Evolutionary conservation across 1,284 basidiomycete genomes (phyloP), one percentile per base, ranked within the genome.

Genomic region (Ganoderma meredithae): DNA sequence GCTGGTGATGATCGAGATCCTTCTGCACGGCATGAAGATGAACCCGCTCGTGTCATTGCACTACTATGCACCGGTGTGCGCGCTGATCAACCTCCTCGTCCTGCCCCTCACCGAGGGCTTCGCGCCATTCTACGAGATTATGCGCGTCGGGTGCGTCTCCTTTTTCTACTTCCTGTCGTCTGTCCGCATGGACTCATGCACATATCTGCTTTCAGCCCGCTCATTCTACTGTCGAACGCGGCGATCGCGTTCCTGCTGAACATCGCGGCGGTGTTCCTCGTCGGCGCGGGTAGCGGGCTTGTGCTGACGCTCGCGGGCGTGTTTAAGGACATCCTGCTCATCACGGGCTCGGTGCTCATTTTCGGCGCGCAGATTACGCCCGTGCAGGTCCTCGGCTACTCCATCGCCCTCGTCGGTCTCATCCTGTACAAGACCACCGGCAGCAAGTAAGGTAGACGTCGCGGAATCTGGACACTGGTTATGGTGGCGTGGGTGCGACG

Each of bases 31-130:
- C 61, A 85, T 98, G 80, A 97, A 98, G 85, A 95, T 98, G 96
- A 95, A 98, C 81, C 97, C 97, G 3, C 88, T 98, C 39, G 95
- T 97, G 33, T 98, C 95, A 41, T 84, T 99, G 66, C 95, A 98
- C 84, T 99, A 98, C 85, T 97, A 96, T 79, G 95, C 95, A 10
- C 95, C 95, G n/a, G 94, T 99, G 65, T 99, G 97, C 79, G 96
- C 97, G 1, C 80, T 86, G 69, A 93, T 99, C 84, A 99, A 98
- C 82, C 86, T 95, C 44, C 77, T 87, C 66, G 84, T 97, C 67
- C 81, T 98, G 36, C 94, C 95, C 33, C 93, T 98, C 82, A 94
- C 93, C 1, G 96, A 98, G 81, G 96, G 97, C 9, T 82, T 97
- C 27, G 92, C 87, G 66, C 97, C 97, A 0, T 95, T 98, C 84